Evolutionary conservation across 1,284 basidiomycete genomes (phyloP).

Genomic region (Nidula niveotomentosa): DNA sequence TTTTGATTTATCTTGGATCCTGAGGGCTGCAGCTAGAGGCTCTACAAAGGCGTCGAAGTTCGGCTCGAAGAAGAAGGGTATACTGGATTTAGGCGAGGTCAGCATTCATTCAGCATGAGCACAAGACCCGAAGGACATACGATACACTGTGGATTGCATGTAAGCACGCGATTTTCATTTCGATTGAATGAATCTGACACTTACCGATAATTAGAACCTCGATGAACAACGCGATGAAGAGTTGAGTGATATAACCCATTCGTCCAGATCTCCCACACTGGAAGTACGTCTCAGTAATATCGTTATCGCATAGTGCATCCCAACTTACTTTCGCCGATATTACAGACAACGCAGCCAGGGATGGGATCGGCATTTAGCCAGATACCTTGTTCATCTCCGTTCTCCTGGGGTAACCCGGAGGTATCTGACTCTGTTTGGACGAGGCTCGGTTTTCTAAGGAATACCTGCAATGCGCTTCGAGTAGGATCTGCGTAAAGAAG

Average conservation of each 20-base stretch:
- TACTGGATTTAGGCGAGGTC: conserved; percentile 26
- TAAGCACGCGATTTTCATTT: no score
- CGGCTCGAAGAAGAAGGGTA: conserved; percentile 89
- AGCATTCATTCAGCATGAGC: not conserved
- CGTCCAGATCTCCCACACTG: conserved; percentile 88
- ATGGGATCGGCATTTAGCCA: conserved; percentile 84
- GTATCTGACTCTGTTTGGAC: conserved; percentile 30
- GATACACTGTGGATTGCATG: no score
- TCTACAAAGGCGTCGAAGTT: conserved; percentile 68
- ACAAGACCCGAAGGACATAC: not conserved
- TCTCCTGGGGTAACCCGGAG: conserved; percentile 42
- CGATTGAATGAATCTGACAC: not conserved
- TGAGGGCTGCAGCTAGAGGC: conserved; percentile 56
- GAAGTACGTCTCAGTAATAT: not conserved
- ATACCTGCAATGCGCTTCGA: conserved; percentile 78
- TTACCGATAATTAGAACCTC: conserved; percentile 71
- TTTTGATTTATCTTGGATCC: conserved; percentile 35
- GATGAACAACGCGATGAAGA: conserved; percentile 78
- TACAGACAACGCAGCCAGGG: conserved; percentile 77
- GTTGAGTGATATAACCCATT: conserved; percentile 76
- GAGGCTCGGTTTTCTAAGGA: conserved; percentile 43
- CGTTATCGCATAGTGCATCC: not conserved
- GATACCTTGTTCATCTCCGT: conserved; percentile 54
- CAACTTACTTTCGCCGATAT: conserved; percentile 78
- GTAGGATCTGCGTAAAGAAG: conserved; percentile 82